Evolutionary conservation across 192 early-diverging fungal genomes (phyloP).

Genomic region (Lobosporangium transversale): DNA sequence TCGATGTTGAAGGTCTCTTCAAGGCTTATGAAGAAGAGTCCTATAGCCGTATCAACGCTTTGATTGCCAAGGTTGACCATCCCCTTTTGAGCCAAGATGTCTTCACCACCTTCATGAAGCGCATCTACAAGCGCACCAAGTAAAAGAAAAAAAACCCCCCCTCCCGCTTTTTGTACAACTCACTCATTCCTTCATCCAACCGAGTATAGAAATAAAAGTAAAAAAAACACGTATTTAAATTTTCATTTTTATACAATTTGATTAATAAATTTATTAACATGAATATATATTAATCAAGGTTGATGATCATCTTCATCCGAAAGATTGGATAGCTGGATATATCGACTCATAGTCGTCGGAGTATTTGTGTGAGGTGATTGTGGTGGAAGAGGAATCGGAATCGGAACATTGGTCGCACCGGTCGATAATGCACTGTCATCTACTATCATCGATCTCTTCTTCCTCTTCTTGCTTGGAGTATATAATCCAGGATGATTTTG

Average conservation of each 20-base stretch:
- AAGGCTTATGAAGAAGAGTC: conserved; percentile 90
- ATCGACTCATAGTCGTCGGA: conserved; percentile 34
- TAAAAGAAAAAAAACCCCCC: conserved; percentile 48
- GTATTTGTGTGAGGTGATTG: conserved; percentile 21
- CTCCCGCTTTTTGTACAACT: background rate
- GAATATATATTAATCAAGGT: no score
- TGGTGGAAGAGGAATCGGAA: background rate
- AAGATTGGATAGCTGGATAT: conserved; percentile 21
- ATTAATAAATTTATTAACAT: no score
- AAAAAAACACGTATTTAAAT: no score
- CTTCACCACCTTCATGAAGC: conserved; percentile 92
- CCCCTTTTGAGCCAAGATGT: conserved; percentile 81
- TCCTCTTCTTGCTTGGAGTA: conserved; percentile 45
- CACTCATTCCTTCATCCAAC: background rate
- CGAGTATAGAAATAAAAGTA: background rate
- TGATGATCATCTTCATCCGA: conserved; percentile 22
- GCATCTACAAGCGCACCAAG: conserved; percentile 95
- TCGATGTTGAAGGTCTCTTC: conserved; percentile 84
- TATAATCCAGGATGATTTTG: conserved; percentile 35
- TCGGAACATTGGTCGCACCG: no score
- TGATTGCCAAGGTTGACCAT: conserved; percentile 88
- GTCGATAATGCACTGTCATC: no score
- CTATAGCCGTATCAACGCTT: conserved; percentile 71
- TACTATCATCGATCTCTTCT: no score
- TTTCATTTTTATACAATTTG: no score